Percentiles rank a stretch among this genome's conserved stretches.
phyloP scores from a whole-genome alignment of 148 eudicot genomes.

The Chenopodium quinoa region DNA sequence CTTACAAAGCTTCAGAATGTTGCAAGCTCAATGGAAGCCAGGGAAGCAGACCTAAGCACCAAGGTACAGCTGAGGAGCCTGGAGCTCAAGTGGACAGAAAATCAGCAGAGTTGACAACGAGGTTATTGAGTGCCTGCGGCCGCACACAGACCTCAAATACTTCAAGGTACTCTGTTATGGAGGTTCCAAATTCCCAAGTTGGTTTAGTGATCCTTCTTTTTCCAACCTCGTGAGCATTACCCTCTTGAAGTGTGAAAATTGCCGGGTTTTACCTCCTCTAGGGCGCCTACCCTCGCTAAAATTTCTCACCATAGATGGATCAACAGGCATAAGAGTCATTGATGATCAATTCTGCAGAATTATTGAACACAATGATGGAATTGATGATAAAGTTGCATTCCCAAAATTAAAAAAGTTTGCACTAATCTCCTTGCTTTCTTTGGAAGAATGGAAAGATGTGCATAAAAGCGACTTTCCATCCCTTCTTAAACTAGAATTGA shows the following conservation, averaged over 20 bases:
- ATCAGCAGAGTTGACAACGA: not conserved
- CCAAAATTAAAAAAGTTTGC: slow-evolving; percentile 1
- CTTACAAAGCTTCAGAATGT: not conserved
- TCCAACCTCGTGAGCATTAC: not conserved
- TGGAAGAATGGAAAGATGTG: slow-evolving; percentile 5
- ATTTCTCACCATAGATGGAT: not conserved
- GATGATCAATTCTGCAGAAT: not conserved
- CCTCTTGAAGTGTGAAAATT: slow-evolving; percentile 15
- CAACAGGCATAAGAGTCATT: not conserved
- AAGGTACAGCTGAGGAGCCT: not conserved
- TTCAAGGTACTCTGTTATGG: not conserved
- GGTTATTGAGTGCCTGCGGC: not conserved
- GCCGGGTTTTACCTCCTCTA: not conserved
- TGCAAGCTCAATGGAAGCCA: not conserved
- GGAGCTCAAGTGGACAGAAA: not conserved
- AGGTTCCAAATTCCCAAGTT: slow-evolving; percentile 8
- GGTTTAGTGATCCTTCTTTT: slow-evolving; percentile 11
- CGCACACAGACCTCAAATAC: not conserved
- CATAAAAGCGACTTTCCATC: not conserved
- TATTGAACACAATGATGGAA: not conserved
- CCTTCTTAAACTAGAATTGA: not conserved
- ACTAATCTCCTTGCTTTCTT: not conserved
- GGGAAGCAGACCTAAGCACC: not conserved
- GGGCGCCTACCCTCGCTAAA: slow-evolving; percentile 10
- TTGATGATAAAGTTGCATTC: not conserved